Evolutionary conservation across 2,329 filamentous ascomycete genomes (phyloP).

Genomic region (Blastomyces parvus): DNA sequence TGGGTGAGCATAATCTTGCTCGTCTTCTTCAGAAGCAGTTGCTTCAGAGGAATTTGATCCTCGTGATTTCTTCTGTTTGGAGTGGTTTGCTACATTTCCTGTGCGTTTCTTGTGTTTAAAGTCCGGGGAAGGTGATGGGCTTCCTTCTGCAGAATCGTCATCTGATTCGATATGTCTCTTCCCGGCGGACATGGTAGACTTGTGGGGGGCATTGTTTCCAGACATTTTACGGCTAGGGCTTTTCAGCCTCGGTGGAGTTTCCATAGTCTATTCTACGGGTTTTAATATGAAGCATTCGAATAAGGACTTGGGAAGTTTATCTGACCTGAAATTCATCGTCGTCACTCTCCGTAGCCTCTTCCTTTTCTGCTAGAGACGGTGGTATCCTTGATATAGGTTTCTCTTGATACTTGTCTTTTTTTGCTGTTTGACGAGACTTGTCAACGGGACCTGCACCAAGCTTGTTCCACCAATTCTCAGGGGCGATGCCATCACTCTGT

Average conservation of each 20-base stretch:
- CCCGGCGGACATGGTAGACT: not conserved
- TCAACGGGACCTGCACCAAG: not conserved
- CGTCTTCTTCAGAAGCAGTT: slow-evolving; percentile 12
- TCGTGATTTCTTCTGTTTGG: not conserved
- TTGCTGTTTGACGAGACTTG: not conserved
- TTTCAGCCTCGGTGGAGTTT: slow-evolving; percentile 4
- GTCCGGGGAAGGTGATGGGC: not conserved
- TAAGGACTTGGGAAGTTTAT: not conserved
- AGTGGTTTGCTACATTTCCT: too few species aligned
- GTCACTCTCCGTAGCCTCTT: not conserved
- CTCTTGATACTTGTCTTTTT: slow-evolving; percentile 1
- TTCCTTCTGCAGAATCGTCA: not conserved
- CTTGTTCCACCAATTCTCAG: slow-evolving; percentile 8
- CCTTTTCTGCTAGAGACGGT: not conserved
- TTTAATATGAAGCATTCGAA: not conserved
- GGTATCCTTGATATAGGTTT: slow-evolving; percentile 5
- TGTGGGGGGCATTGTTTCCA: not conserved
- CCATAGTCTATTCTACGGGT: not conserved
- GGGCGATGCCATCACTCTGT: not conserved
- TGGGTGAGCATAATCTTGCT: slow-evolving; percentile 6
- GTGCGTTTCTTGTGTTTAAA: not conserved
- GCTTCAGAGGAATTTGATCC: not conserved
- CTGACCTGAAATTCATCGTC: slow-evolving; percentile 10
- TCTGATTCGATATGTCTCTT: not conserved
- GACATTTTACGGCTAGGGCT: not conserved